Evolutionary conservation across 1,139 yeast species (phyloP), one percentile per base, ranked within the genome.

Genomic region (Meyerozyma carpophila): DNA sequence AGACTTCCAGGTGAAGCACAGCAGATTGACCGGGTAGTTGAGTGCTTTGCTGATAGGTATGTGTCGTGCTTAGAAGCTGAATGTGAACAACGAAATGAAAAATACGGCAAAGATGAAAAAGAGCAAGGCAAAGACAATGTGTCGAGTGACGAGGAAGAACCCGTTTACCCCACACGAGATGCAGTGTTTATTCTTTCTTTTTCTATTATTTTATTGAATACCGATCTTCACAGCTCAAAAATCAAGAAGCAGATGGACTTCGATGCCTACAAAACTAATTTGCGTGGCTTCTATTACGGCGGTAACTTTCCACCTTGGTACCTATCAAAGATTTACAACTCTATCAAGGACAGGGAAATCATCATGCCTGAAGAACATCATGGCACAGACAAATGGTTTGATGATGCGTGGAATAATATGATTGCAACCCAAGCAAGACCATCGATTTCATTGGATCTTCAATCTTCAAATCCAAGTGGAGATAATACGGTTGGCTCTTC

Each of bases 301-400:
- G 76, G 78, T 37, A 93, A 91, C 62, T 91, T 87, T 65, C 95
- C 95, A 1, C 79, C 75, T 39, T 86, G 94, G 93, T 90, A 88
- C 55, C 70, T 93, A 50, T 81, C 84, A 45, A 86, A 79, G 51
- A 89, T 93, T 34, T 94, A 86, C 61, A 69, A 75, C 34, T 85
- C 95, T 1, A 91, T 94, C 46, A 77, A 80, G 50, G 89, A 84
- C 44, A 79, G 87, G 43, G 99, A 94, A 63, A 93, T 93, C 50
- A 89, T 94, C 44, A 88, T 94, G 91, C 98, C 98, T 0, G 98
- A 93, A 55, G 99, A 94, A 59, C 98, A 91, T 56, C 90, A 84
- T 57, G 90, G 89, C 36, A 78, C 86, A 3, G 83, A 82, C 39
- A 90, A 86, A 57, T 85, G 96, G 82, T 93, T 91, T 65, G 98